Percentiles rank a stretch among this genome's conserved stretches.
phyloP scores from a whole-genome alignment of 2,329 filamentous ascomycete genomes.

The Botrytis aclada region DNA sequence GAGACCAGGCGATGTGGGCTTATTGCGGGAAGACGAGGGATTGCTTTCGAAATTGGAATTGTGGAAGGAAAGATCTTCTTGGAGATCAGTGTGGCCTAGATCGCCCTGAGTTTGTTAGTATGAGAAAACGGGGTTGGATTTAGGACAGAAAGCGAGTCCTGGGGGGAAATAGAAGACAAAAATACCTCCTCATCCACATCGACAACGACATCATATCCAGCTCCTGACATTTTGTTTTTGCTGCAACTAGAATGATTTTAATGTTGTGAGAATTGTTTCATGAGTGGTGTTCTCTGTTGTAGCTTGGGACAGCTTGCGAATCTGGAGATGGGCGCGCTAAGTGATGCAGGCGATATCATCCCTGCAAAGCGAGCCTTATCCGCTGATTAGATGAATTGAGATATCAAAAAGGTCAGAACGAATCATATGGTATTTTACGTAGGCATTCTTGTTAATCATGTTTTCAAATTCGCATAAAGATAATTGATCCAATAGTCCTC shows the following conservation, averaged over 20 bases:
- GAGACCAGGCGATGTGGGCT: slow-evolving; percentile 44
- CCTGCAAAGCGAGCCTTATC: slow-evolving; percentile 10
- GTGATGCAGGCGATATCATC: slow-evolving; percentile 13
- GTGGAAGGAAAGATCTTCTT: slow-evolving; percentile 99
- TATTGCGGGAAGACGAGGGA: slow-evolving; percentile 44
- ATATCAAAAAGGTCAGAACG: background rate
- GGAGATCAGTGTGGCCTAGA: slow-evolving; percentile 94
- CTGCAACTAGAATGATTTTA: background rate
- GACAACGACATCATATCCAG: slow-evolving; percentile 96
- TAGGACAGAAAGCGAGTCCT: background rate
- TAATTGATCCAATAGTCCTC: background rate
- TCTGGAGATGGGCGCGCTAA: slow-evolving; percentile 18
- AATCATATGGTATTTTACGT: background rate
- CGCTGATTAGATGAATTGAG: background rate
- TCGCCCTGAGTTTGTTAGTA: slow-evolving; percentile 64
- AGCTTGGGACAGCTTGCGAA: slow-evolving; percentile 31
- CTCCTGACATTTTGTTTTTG: slow-evolving; percentile 39
- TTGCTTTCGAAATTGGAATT: slow-evolving; percentile 75
- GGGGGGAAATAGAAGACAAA: background rate
- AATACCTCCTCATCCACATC: slow-evolving; percentile 92
- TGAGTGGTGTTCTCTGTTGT: background rate
- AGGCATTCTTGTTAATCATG: background rate
- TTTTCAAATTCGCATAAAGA: background rate
- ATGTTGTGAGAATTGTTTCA: background rate
- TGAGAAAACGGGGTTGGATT: slow-evolving; percentile 11